phyloP scores from a whole-genome alignment of 1,284 basidiomycete genomes.

The Sutorius eximius region DNA sequence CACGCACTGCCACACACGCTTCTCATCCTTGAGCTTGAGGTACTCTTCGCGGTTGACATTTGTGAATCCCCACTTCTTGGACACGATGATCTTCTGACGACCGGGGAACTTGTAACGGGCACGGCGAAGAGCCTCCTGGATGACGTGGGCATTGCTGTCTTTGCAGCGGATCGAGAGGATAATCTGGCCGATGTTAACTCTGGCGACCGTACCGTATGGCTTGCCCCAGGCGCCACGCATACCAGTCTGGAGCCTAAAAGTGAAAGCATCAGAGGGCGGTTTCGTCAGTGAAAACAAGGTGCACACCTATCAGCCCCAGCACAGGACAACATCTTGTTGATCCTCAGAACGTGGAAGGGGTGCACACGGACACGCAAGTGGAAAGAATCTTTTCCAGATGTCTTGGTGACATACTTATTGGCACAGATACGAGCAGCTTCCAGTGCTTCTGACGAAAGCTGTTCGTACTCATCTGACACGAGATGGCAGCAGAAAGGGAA shows the following conservation, averaged over 20 bases:
- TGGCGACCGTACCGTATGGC: slow-evolving; percentile 94
- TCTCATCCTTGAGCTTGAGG: slow-evolving; percentile 84
- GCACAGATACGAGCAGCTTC: slow-evolving; percentile 99
- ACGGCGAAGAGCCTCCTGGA: slow-evolving; percentile 95
- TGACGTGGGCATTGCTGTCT: slow-evolving; percentile 84
- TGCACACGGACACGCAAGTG: slow-evolving; percentile 97
- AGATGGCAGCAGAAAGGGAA: slow-evolving; percentile 97
- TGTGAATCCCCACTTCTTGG: slow-evolving; percentile 98
- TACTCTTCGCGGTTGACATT: slow-evolving; percentile 93
- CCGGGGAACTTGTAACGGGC: slow-evolving; percentile 99
- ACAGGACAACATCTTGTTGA: slow-evolving; percentile 99
- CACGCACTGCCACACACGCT: slow-evolving; percentile 82
- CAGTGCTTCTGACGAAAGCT: slow-evolving; percentile 93
- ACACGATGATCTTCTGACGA: slow-evolving; percentile 98
- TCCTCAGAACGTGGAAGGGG: slow-evolving; percentile 98
- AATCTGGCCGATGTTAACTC: slow-evolving; percentile 97
- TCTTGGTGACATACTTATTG: slow-evolving; percentile 99
- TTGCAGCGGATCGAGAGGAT: slow-evolving; percentile 95
- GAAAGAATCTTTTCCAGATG: slow-evolving; percentile 98
- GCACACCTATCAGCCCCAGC: slow-evolving; percentile 93
- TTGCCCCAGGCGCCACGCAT: slow-evolving; percentile 99
- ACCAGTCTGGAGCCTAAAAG: slow-evolving; percentile 86
- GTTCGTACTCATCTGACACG: slow-evolving; percentile 98
- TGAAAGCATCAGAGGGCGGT: background rate
- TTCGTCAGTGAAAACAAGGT: background rate